These are phyloP conservation scores for Parathielavia appendiculata DNA, from an alignment of 495 filamentous ascomycete genomes.

Conservation along the genomic window DNA sequence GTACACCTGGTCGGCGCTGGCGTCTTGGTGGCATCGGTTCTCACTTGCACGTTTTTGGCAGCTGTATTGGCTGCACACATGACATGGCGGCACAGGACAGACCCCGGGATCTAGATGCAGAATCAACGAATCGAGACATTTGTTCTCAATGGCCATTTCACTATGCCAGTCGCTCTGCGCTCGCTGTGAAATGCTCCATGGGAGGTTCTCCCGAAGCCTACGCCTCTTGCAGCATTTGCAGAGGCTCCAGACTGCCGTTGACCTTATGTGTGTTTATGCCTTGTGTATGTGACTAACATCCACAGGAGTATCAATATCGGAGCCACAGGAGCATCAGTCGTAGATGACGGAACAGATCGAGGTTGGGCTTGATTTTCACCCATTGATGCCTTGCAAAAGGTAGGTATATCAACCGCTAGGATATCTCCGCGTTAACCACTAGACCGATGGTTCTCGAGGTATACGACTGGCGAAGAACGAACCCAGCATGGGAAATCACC, in stretches of 20 bases:
- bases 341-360: slow-evolving; percentile 10
- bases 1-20: slow-evolving; percentile 24
- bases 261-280: slow-evolving; percentile 12
- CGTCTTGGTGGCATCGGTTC: slow-evolving; percentile 26
- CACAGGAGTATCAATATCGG: not conserved
- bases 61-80: slow-evolving; percentile 13
- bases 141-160: slow-evolving; percentile 59
- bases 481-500: slow-evolving; percentile 36
- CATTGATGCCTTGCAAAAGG: slow-evolving; percentile 7
- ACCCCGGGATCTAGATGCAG: slow-evolving; percentile 28
- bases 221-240: slow-evolving; percentile 23
- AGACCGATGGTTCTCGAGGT: slow-evolving; percentile 63
- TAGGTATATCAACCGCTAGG: slow-evolving; percentile 44
- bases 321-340: slow-evolving; percentile 1
- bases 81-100: slow-evolving; percentile 21
- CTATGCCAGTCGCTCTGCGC: slow-evolving; percentile 38
- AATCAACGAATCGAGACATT: slow-evolving; percentile 40
- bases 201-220: slow-evolving; percentile 56
- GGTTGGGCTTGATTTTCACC: not conserved
- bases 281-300: slow-evolving; percentile 11
- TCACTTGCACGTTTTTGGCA: slow-evolving; percentile 23
- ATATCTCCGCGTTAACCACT: slow-evolving; percentile 69
- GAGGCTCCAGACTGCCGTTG: slow-evolving; percentile 19
- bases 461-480: slow-evolving; percentile 72
- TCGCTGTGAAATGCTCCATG: slow-evolving; percentile 58